Evolutionary conservation across 768 basidiomycete genomes (phyloP).

Genomic region (Hypsizygus marmoreus): DNA sequence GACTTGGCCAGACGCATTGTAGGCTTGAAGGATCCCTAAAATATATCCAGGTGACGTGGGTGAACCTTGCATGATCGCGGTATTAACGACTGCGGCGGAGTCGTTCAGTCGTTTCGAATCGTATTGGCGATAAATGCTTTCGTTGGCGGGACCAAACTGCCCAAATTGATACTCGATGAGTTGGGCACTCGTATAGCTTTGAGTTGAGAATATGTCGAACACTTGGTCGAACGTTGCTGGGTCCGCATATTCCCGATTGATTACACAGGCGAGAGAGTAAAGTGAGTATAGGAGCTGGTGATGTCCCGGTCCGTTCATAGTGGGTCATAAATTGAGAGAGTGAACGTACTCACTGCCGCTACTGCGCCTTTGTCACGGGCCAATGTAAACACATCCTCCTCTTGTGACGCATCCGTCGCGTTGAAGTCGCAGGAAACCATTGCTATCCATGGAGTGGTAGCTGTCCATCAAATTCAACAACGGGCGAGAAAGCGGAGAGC

Average conservation of each 20-base stretch:
- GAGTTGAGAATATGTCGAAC: conserved; percentile 79
- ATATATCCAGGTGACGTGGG: conserved; percentile 60
- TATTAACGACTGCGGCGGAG: conserved; percentile 42
- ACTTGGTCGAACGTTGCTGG: conserved; percentile 66
- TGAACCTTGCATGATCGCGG: conserved; percentile 42
- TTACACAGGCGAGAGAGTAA: conserved; percentile 69
- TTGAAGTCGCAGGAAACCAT: conserved; percentile 83
- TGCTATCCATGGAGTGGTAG: conserved; percentile 89
- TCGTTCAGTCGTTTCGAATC: conserved; percentile 67
- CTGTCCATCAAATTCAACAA: conserved; percentile 31
- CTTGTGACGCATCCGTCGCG: conserved; percentile 59
- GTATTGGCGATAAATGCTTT: conserved; percentile 53
- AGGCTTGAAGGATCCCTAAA: conserved; percentile 66
- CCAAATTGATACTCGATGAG: conserved; percentile 60
- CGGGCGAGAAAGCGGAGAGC: neutral
- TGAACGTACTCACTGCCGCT: conserved; percentile 59
- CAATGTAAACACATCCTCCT: conserved; percentile 79
- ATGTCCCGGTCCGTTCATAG: neutral
- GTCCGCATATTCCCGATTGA: conserved; percentile 72
- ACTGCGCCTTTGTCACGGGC: conserved; percentile 78
- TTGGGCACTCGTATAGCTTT: conserved; percentile 57
- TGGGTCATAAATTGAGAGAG: neutral
- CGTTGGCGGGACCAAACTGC: conserved; percentile 55
- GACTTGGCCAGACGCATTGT: conserved; percentile 53
- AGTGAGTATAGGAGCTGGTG: conserved; percentile 76